Evolutionary conservation across 345 rosid species (phyloP), one percentile per base, ranked within the genome.

Genomic region (Aquilaria yunnanensis): DNA sequence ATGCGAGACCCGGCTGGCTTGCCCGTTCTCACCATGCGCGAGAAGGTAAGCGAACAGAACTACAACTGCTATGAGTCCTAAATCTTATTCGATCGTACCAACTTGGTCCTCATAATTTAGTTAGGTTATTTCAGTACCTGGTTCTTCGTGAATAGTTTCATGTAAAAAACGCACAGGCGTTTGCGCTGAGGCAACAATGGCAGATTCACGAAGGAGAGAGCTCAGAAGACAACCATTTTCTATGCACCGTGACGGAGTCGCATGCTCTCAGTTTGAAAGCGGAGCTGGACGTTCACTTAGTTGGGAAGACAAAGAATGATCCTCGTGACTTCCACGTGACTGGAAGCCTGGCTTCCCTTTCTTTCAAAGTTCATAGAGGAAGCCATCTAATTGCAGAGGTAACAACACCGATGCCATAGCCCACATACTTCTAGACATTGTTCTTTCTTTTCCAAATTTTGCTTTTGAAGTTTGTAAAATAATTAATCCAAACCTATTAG

Each of bases 1-100:
- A 57, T 85, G 63, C 78, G 80, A 4, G 80, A 88, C 55, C 81
- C 87, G 59, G 62, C 80, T 11, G 92, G 89, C 33, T 60, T 66
- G 54, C 79, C 85, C 30, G 58, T 84, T 59, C 77, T 84, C 64
- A 81, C 85, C 1, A 45, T 86, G 80, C 74, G 79, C 2, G 77
- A 75, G 61, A 83, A 80, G 85, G 89, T 86, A 63, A 45, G 6
- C 11, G 12, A 23, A 29, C 31, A 14, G 2, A 10, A 23, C 23
- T 23, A 23, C 23, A 0, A 23, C 23, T 23, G 23, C 23, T 23
- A 23, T 23, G 11, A 3, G 16, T 47, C 10, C 10, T 60, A 13
- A 2, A 6, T 12, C n/a, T 59, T 16, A 43, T 59, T 12, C 63
- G 41, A 59, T 54, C 57, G 56, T 65, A 51, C 61, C 58, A 62